Evolutionary conservation across 495 filamentous ascomycete genomes (phyloP).

Genomic region (Aspergillus coremiiformis): DNA sequence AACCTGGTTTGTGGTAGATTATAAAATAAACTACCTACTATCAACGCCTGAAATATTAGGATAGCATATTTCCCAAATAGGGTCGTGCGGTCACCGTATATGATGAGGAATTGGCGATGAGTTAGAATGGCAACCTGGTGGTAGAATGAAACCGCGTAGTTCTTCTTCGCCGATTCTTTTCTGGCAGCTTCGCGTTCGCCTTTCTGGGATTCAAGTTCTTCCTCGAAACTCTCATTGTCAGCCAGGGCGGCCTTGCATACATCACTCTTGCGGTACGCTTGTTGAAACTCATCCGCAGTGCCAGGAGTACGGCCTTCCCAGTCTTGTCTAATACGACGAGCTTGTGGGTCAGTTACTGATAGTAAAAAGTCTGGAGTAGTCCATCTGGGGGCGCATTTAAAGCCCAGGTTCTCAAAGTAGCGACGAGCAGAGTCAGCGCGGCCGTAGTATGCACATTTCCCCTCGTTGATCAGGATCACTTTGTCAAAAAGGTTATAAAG

Average conservation of each 20-base stretch:
- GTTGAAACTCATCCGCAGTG: constrained; percentile 50
- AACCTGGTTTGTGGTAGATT: constrained; percentile 53
- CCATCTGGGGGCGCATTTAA: constrained; percentile 52
- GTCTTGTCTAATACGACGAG: constrained; percentile 49
- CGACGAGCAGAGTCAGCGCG: constrained; percentile 46
- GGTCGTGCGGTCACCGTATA: constrained; percentile 52
- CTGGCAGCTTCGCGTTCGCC: constrained; percentile 41
- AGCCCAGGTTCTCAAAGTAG: constrained; percentile 60
- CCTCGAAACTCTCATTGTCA: constrained; percentile 47
- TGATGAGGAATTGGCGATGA: constrained; percentile 57
- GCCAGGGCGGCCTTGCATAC: constrained; percentile 23
- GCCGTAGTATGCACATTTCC: constrained; percentile 59
- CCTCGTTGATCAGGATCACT: constrained; percentile 60
- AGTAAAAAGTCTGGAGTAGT: constrained; percentile 66
- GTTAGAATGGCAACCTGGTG: constrained; percentile 63
- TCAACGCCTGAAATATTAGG: constrained; percentile 64
- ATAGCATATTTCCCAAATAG: constrained; percentile 48
- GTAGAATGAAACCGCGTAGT: constrained; percentile 58
- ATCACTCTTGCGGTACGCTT: constrained; percentile 45
- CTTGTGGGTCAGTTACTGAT: constrained; percentile 56
- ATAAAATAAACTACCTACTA: constrained; percentile 73
- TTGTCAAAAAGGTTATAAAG: constrained; percentile 67
- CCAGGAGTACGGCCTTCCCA: constrained; percentile 56
- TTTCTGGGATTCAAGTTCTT: constrained; percentile 37
- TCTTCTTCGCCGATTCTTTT: constrained; percentile 45